These are phyloP conservation scores for Paraconiothyrium brasiliense DNA, from an alignment of 2,329 filamentous ascomycete genomes.

Conservation along the genomic window DNA sequence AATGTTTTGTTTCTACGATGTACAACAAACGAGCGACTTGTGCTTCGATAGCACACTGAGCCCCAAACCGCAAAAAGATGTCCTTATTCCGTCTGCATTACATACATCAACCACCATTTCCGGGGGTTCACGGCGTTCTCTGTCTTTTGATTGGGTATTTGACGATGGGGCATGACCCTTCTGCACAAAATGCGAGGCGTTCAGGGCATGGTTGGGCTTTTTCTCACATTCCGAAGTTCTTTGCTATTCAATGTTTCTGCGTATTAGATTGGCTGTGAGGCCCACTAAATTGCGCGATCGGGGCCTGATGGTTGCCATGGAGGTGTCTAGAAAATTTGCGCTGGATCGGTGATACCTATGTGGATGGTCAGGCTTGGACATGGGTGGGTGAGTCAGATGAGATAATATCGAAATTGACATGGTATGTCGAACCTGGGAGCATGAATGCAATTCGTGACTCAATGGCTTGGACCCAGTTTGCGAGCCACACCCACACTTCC, in stretches of 20 bases:
- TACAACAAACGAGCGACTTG: constrained; percentile 29
- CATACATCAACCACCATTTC: constrained; percentile 19
- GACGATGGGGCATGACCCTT: constrained; percentile 1
- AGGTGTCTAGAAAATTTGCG: constrained; percentile 10
- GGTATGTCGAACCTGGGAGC: constrained; percentile 5
- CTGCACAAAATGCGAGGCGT: constrained; percentile 24
- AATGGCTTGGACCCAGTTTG: not conserved
- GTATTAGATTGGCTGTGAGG: not conserved
- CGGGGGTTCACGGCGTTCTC: constrained; percentile 14
- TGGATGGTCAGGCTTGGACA: too few species aligned
- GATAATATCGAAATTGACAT: constrained; percentile 14
- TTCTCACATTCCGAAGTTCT: not conserved
- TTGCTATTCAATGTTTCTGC: not conserved
- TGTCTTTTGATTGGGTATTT: constrained; percentile 10
- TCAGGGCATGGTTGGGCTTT: constrained; percentile 15
- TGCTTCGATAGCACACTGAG: constrained; percentile 19
- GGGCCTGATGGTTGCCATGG: not conserved
- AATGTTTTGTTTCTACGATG: constrained; percentile 24
- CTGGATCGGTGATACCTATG: constrained; percentile 8
- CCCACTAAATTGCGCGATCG: constrained; percentile 20
- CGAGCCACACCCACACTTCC: too few species aligned
- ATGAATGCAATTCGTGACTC: not conserved
- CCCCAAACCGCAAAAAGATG: constrained; percentile 16
- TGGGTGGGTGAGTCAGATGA: not conserved
- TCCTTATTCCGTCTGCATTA: constrained; percentile 15